Evolutionary conservation across 768 basidiomycete species (phyloP).

Genomic region (Tulasnella sp.): DNA sequence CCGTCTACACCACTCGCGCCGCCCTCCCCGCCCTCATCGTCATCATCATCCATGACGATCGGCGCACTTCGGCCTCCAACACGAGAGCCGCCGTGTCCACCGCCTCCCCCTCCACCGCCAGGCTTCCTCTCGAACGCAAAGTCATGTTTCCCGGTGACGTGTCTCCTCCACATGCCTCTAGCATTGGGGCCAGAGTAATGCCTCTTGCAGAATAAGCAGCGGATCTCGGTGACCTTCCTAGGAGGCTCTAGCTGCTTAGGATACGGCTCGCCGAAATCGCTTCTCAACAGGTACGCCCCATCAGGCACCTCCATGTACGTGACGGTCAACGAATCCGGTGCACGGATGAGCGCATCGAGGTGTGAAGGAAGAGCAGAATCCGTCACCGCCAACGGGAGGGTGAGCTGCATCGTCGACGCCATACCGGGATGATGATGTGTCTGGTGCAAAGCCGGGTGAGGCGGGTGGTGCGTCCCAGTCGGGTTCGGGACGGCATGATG

Average conservation of each 20-base stretch:
- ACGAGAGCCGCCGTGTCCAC: neutral
- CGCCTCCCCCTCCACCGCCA: neutral
- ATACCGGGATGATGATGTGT: conserved; percentile 3
- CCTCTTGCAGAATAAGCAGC: conserved; percentile 18
- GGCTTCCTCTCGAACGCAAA: conserved; percentile 15
- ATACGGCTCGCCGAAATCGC: conserved; percentile 10
- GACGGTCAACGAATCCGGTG: conserved; percentile 8
- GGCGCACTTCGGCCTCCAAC: neutral
- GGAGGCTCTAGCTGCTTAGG: conserved; percentile 18
- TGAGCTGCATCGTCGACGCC: conserved; percentile 8
- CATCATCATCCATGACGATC: conserved; percentile 1
- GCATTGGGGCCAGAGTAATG: conserved; percentile 18
- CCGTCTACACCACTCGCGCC: neutral
- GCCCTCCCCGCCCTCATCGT: neutral
- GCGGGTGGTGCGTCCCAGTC: neutral
- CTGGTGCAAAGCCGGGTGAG: conserved; percentile 3
- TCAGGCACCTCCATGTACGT: conserved; percentile 12
- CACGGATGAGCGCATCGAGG: conserved; percentile 13
- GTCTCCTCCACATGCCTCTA: conserved; percentile 19
- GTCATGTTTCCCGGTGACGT: conserved; percentile 18
- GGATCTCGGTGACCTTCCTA: conserved; percentile 8
- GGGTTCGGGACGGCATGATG: neutral
- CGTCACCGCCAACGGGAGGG: conserved; percentile 10
- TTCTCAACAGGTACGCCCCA: conserved; percentile 7
- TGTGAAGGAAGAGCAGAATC: conserved; percentile 12